Evolutionary conservation across 225 moss, liverwort and hornwort species (phyloP), one percentile per base, ranked within the genome.

Genomic region (Polytrichum formosum): DNA sequence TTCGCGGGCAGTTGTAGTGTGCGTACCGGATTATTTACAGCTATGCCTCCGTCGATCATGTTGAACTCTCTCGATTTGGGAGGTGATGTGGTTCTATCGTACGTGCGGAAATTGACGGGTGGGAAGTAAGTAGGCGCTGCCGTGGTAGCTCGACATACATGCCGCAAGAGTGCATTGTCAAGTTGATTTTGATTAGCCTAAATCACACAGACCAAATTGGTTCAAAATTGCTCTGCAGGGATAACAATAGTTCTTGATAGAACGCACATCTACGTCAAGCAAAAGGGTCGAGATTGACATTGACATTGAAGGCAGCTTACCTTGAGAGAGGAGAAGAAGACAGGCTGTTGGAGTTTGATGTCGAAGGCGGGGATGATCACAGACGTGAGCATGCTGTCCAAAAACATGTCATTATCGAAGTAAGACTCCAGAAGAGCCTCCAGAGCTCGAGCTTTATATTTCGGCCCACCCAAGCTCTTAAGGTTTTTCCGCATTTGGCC

Each of bases 301-400:
- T 20, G 61, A 61, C 20, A 22, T 63, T 16, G 7, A 5, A 26
- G 59, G 26, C 26, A 35, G 13, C 56, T 16, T 56, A 61, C 62
- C 55, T 20, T 67, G 61, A 56, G 46, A 18, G 9, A 31, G 22
- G 62, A 83, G 78, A 87, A 87, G 72, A 84, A 87, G 59, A 87
- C 67, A 35, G 87, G 87, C 74, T 87, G 87, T 66, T 84, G 83
- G 31, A 23, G 7, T 74, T 72, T 87, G 78, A 87, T 84, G 55
- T 87, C 87, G 64, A 87, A 87, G 4, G 87, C 59, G n/a, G 87
- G 87, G n/a, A 87, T 87, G 72, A 87, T 72, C 19, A 76, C 64
- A 60, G 78, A 65, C 27, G 87, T 83, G 19, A 87, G 76, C 76
- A 76, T 69, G 9, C 30, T 21, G 29, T 9, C 56, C 26, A 87